Percentiles rank a stretch among this genome's conserved stretches.
phyloP scores from a whole-genome alignment of 2,329 filamentous ascomycete genomes.

The Ceratocystis cacaofunesta region DNA sequence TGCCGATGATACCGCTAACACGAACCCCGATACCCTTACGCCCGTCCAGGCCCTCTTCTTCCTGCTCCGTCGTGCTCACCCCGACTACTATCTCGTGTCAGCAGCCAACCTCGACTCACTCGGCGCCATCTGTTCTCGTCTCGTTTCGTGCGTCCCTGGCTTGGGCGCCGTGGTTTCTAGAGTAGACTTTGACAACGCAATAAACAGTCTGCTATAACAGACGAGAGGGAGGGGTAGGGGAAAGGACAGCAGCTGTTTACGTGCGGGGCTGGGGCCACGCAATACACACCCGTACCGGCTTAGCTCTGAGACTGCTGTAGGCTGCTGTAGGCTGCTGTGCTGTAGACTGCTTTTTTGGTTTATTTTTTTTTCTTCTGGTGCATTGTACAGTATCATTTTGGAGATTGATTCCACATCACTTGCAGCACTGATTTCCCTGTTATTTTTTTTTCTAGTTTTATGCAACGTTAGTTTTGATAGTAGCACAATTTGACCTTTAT shows the following conservation, averaged over 20 bases:
- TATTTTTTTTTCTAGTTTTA: not conserved
- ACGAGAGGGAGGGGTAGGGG: not conserved
- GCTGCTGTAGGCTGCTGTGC: too few species aligned
- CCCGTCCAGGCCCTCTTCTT: conserved; percentile 43
- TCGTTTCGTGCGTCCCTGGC: not conserved
- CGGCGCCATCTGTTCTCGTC: not conserved
- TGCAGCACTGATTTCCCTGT: not conserved
- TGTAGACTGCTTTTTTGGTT: not conserved
- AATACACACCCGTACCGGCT: not conserved
- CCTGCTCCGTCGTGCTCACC: conserved; percentile 25
- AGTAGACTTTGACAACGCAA: not conserved
- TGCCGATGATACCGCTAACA: not conserved
- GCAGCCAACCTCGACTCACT: not conserved
- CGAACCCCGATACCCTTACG: conserved; percentile 27
- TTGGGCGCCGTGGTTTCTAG: not conserved
- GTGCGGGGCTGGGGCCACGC: not conserved
- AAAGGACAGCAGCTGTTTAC: not conserved
- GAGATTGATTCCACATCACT: not conserved
- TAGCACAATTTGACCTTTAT: not conserved
- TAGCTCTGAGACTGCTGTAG: not conserved
- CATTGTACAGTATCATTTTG: not conserved
- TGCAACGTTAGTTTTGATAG: not conserved
- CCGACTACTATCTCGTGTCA: not conserved
- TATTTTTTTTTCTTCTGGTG: not conserved
- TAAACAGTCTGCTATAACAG: not conserved